A percentile compares a stretch with the other conserved stretches of the same genome.
Evolutionary conservation across 1,284 basidiomycete genomes (phyloP).

Genomic region (Melampsora larici-populina): DNA sequence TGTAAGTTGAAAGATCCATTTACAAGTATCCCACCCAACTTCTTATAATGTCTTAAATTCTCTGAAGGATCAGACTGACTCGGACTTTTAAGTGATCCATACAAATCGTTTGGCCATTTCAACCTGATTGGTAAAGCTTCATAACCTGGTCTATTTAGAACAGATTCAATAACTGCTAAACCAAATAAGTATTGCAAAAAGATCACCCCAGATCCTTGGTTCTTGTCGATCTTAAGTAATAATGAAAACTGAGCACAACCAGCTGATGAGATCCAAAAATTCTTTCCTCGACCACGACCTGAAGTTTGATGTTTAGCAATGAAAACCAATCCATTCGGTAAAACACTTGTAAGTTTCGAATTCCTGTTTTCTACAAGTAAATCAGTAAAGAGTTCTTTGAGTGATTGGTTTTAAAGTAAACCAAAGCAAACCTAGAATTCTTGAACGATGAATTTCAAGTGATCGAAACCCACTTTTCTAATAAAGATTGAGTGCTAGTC

Average conservation of each 20-base stretch:
- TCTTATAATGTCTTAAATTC: conserved; percentile 56
- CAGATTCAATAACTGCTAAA: conserved; percentile 82
- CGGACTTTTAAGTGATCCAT: conserved; percentile 62
- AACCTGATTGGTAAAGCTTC: conserved; percentile 65
- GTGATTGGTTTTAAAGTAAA: conserved; percentile 1
- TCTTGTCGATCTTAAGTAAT: conserved; percentile 60
- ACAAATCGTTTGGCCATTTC: conserved; percentile 99
- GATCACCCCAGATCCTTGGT: conserved; percentile 71
- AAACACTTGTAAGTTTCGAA: conserved; percentile 64
- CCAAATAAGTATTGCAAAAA: conserved; percentile 95
- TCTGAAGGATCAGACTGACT: conserved; percentile 55
- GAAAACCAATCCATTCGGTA: conserved; percentile 74
- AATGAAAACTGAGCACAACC: conserved; percentile 82
- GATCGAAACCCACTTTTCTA: conserved; percentile 69
- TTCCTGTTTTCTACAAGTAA: conserved; percentile 62
- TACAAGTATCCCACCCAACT: conserved; percentile 86
- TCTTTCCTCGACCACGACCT: conserved; percentile 82
- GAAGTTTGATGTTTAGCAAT: conserved; percentile 82
- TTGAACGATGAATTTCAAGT: too few relatives aligned
- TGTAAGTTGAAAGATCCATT: conserved; percentile 74
- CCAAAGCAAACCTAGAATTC: neutral
- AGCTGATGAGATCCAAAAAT: conserved; percentile 86
- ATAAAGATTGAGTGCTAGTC: conserved; percentile 90
- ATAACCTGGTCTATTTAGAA: conserved; percentile 54
- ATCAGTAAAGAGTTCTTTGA: conserved; percentile 7